Evolutionary conservation across 2,329 filamentous ascomycete species (phyloP), one percentile per base, ranked within the genome.

Genomic region (Pseudogymnoascus sp.): DNA sequence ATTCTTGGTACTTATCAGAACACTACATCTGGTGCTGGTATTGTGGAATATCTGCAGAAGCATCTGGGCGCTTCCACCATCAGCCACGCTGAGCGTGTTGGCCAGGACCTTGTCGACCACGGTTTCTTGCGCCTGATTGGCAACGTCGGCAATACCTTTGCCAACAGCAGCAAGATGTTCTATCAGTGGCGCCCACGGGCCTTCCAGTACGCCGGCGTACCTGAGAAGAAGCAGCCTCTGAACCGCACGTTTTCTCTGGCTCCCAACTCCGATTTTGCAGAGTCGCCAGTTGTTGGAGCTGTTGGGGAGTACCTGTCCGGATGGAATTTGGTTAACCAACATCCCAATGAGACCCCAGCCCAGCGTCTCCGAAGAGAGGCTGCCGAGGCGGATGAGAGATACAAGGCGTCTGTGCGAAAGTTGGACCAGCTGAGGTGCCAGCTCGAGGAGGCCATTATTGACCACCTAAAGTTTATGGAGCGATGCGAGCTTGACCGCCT

Each of bases 101-200:
- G 94, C 9, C 94, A 99, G 76, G 94, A 99, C 72, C 80, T 99
- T 66, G 87, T 97, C 59, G 78, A 84, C 28, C 85, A 89, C 71
- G 93, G 94, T 37, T 93, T 97, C 71, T 78, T 99, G 70, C 86
- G 94, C 59, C 80, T 99, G 60, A 85, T 99, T 64, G 94, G 94
- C 66, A 97, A 94, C 69, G 92, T 99, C 60, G 94, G 94, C 63
- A 97, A 84, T 75, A 90, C 88, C 1, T 99, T 99, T 72, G 92
- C 93, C 68, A 99, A 99, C 76, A 97, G 92, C 79, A 96, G 92
- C 66, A 91, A 89, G 75, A 89, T 97, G 85, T 93, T 90, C 72
- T 99, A 99, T 74, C 94, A 99, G 74, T 99, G 94, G 94, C 88
- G 91, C 60, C 85, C 92, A 6, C 95, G 91, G 76, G 88, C 90